These are phyloP conservation scores for Ulota crispa DNA, from an alignment of 225 moss, liverwort and hornwort species.

Conservation along the genomic window DNA sequence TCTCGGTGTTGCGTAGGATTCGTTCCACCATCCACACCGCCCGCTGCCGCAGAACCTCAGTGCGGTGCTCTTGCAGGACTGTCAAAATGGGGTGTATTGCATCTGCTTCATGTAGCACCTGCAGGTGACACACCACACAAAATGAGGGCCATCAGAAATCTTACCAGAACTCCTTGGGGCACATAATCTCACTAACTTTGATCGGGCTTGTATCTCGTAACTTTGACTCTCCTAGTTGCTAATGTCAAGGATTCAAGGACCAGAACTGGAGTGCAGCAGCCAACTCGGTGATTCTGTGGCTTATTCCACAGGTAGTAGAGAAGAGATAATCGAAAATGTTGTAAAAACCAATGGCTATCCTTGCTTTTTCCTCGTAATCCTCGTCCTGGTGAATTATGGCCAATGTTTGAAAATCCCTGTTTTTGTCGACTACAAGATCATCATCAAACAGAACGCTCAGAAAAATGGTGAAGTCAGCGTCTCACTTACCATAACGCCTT, in stretches of 20 bases:
- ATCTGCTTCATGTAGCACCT: constrained; percentile 53
- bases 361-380: not conserved
- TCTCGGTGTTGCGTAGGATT: constrained; percentile 67
- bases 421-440: not conserved
- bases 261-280: not conserved
- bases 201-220: not conserved
- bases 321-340: too few species aligned
- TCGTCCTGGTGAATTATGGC: not conserved
- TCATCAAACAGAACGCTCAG: not conserved
- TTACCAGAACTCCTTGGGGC: not conserved
- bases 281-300: not conserved
- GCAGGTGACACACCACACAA: constrained; percentile 3
- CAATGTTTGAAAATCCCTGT: not conserved
- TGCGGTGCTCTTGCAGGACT: constrained; percentile 84
- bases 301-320: not conserved
- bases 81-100: constrained; percentile 68
- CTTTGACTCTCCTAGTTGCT: not conserved
- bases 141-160: not conserved
- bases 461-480: not conserved
- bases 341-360: not conserved
- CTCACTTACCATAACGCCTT: constrained; percentile 49
- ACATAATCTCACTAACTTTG: not conserved
- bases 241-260: not conserved
- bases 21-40: constrained; percentile 89
- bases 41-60: constrained; percentile 69